These are phyloP conservation scores for Beta macrorhiza DNA, from an alignment of 179 eudicot genomes.

Conservation along the genomic window DNA sequence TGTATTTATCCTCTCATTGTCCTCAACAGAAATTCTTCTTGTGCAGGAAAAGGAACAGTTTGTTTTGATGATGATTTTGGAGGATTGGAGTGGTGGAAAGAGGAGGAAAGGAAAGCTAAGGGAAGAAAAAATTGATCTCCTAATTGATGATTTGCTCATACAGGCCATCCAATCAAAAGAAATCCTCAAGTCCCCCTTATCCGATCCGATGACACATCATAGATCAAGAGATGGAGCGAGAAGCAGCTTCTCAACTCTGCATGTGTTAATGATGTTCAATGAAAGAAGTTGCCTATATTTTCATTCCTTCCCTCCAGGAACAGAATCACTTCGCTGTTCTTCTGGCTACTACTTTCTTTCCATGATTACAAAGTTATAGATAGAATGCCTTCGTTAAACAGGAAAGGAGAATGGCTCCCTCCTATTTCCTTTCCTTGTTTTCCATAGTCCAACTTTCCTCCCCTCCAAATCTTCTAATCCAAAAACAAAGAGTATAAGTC, in stretches of 20 bases:
- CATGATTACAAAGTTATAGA: not conserved
- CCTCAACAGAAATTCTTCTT: too few relatives aligned
- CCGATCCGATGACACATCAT: not conserved
- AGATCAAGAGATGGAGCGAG: not conserved
- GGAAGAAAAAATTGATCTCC: not conserved
- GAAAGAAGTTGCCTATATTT: not conserved
- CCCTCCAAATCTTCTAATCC: not conserved
- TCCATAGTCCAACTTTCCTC: not conserved
- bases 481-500: not conserved
- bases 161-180: not conserved
- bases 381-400: not conserved
- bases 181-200: not conserved
- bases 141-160: not conserved
- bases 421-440: not conserved
- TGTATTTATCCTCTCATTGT: too few relatives aligned
- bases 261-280: not conserved
- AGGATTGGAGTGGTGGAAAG: not conserved
- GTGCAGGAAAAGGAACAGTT: too few relatives aligned
- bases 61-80: not conserved
- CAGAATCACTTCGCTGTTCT: not conserved
- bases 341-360: not conserved
- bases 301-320: not conserved
- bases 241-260: not conserved
- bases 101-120: not conserved
- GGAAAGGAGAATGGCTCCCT: not conserved